Base-by-base conservation (phyloP, 768 basidiomycete genomes). In the Pleurotus giganteus region DNA sequence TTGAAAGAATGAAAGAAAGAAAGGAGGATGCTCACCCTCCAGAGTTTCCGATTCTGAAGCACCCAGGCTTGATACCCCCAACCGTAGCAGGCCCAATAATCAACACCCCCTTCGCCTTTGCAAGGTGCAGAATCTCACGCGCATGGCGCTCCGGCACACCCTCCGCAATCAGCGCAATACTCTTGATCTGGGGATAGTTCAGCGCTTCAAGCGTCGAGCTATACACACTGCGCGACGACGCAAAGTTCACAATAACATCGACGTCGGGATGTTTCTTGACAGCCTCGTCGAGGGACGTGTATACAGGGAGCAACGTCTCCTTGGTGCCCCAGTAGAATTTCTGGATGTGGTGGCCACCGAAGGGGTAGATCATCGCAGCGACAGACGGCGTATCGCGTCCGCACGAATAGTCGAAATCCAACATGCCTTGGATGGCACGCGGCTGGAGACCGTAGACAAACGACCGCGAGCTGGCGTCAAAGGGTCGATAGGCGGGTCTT, bases 281-380 rank as follows among this genome's bases (percentile, higher is more conserved):
- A 12, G 96, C 96, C 66, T 98, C 96, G 52, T 83, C 84, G 61
- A 97, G 80, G 53, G 84, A 84, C 17, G 95, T 96, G 79, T 97
- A 99, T 39, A 99, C 96, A 47, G 97, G 97, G 34, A 99, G 85
- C 45, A 99, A 88, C 2, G 96, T 96, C 80, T 98, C 97, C 78
- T 92, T 94, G 36, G 97, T 98, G 54, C 97, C 97, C 97, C 97
- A 98, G 83, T 99, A 98, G 84, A 99, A 98, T 79, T 99, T 99
- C 77, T 99, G 97, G 73, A 98, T 97, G 77, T 98, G 97, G 76
- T 98, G 96, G 17, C 96, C 96, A 67, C 96, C 97, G 74, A 99
- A 99, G 69, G 96, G 97, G 73, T 99, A 99, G 69, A 99, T 97
- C 96, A 98, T 99, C 34, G 97, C 97, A 26, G 97, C 95, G 60